A percentile compares a stretch with the other conserved stretches of the same genome.
These are phyloP conservation scores for Collybiopsis confluens DNA, from an alignment of 768 basidiomycete genomes.

Conservation along the genomic window DNA sequence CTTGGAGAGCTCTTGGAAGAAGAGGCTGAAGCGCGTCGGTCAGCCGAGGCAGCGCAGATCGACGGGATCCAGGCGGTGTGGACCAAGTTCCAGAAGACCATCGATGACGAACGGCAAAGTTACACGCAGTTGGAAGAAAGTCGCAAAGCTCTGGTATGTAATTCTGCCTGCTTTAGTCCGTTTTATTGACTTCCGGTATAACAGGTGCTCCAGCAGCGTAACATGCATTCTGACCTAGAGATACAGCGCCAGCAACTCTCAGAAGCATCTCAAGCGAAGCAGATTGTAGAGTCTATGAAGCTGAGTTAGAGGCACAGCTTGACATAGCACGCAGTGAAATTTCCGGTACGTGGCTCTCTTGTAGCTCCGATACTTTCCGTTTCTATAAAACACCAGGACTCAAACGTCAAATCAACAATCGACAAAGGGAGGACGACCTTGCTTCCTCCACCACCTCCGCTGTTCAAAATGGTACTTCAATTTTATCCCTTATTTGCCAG, in stretches of 20 bases:
- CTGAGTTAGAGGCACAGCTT: constrained; percentile 50
- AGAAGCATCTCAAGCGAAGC: constrained; percentile 53
- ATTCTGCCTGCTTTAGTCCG: too few relatives aligned
- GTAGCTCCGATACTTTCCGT: not conserved
- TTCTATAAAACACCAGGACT: constrained; percentile 34
- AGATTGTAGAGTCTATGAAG: constrained; percentile 54
- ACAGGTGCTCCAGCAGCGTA: constrained; percentile 65
- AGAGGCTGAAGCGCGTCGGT: constrained; percentile 57
- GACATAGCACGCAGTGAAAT: constrained; percentile 58
- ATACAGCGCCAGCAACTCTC: constrained; percentile 57
- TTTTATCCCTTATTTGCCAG: not conserved
- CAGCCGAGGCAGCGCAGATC: constrained; percentile 58
- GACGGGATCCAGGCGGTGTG: constrained; percentile 64
- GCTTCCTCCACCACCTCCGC: constrained; percentile 54
- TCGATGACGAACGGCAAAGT: constrained; percentile 55
- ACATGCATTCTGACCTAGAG: constrained; percentile 62
- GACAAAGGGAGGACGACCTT: constrained; percentile 62
- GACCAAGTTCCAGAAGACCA: constrained; percentile 59
- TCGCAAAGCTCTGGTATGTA: constrained; percentile 59
- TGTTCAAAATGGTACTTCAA: constrained; percentile 48
- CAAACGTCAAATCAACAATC: constrained; percentile 54
- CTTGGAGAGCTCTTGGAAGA: constrained; percentile 55
- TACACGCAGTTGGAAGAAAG: constrained; percentile 67
- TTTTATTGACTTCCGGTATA: not conserved
- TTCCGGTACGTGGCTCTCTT: constrained; percentile 36